Base-by-base conservation (phyloP, 169 alveolate species). In the Eimeria maxima region DNA sequence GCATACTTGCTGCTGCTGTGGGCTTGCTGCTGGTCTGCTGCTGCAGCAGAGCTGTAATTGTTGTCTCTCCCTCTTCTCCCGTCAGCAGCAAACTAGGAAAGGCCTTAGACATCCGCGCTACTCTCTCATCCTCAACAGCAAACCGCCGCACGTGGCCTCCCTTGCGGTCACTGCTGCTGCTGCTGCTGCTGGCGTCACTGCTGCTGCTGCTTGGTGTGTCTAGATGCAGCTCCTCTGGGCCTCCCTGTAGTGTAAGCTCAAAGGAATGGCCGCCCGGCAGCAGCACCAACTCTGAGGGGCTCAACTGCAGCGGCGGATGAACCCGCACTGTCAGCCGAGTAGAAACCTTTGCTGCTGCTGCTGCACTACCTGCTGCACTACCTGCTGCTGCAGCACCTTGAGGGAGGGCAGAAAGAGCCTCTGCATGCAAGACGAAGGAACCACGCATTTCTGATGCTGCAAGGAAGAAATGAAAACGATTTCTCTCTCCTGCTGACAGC, bases 251-350 rank as follows among this genome's bases (percentile, higher is more conserved):
- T 24, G 95, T 73, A 57, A 90, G 90, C 67, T 90, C 87, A 29
- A 90, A 71, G 33, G 90, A 74, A 65, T 90, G 90, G 27, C 95
- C 95, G 33, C 95, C 95, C 45, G 95, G 95, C 16, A 90, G 95
- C 74, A 90, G 80, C 47, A 90, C 95, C 74, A 90, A 86, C 57
- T 83, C 50, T 22, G 83, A 29, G 18, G 95, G 95, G 42, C 11
- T 24, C 53, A 90, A 29, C 90, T 57, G 60, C 55, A 90, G 80
- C 47, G 95, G 95, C 33, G 95, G 95, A 14, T 76, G 80, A 16
- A 90, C 47, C 50, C 89, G 89, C 29, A 78, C 89, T 33, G 89
- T 78, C 89, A 78, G 65, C 13, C 65, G 60, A 4, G 89, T 20
- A 6, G 89, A 27, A 7, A 78, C 65, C 24, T 6, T 38, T 57